Percentiles rank a stretch among this genome's conserved stretches.
Conservation (phyloP, 139 green algal species). For the Haematococcus lacustris region DNA sequence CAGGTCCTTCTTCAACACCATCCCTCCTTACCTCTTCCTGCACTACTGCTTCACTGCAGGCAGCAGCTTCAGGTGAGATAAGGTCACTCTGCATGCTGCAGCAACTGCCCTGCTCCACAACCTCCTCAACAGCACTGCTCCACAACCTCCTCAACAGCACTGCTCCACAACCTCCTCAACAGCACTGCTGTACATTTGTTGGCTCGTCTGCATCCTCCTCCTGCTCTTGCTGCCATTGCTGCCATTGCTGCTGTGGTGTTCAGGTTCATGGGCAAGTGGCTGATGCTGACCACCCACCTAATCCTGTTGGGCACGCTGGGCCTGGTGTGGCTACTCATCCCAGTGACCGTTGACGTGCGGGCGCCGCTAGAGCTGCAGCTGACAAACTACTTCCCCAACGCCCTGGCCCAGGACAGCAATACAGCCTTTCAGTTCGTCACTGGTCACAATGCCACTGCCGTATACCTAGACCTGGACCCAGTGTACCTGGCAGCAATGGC, state of each 20-base stretch:
- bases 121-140: background rate
- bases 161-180: background rate
- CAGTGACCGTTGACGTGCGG: background rate
- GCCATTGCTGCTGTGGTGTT: background rate
- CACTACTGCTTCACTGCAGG: slow-evolving; percentile 5
- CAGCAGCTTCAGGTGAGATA: slow-evolving; percentile 6
- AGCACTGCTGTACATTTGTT: background rate
- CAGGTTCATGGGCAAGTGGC: background rate
- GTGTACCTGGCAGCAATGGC: background rate
- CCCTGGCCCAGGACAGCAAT: slow-evolving; percentile 9
- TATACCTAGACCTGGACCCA: background rate
- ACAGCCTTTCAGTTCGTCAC: slow-evolving; percentile 10
- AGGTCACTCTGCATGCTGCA: slow-evolving; percentile 1
- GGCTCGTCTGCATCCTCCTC: background rate
- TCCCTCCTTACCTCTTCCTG: slow-evolving; percentile 7
- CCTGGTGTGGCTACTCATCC: slow-evolving; percentile 1
- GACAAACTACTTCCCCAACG: background rate
- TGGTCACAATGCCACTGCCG: background rate
- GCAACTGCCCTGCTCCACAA: background rate
- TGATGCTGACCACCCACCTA: background rate
- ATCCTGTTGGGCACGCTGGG: background rate
- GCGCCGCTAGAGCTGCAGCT: background rate
- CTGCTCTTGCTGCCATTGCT: background rate
- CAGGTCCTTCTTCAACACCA: slow-evolving; percentile 4
- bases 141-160: background rate